phyloP scores from a whole-genome alignment of 1,284 basidiomycete species.

The Ustilago xerochloae region DNA sequence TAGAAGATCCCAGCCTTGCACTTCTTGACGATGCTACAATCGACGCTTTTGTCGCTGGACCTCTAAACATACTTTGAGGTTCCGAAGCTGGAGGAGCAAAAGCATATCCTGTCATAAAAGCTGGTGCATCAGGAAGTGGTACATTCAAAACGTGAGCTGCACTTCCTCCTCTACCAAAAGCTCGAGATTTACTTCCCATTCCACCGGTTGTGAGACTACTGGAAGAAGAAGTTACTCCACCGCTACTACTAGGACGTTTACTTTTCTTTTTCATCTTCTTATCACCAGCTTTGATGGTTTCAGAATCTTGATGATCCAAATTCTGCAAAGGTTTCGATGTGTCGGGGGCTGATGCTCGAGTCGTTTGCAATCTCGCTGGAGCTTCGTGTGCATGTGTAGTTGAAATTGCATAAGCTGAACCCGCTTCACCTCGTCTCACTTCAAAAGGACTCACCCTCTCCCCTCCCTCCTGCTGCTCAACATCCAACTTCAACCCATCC shows the following conservation, averaged over 20 bases:
- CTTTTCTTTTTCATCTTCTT: conserved; percentile 24
- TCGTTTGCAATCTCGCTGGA: conserved; percentile 39
- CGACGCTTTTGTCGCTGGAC: conserved; percentile 16
- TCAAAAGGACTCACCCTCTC: not conserved
- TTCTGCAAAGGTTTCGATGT: not conserved
- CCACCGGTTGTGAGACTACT: not conserved
- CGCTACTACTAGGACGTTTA: conserved; percentile 34
- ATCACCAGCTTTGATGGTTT: not conserved
- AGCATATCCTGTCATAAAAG: conserved; percentile 25
- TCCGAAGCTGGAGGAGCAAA: conserved; percentile 17
- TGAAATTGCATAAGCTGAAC: conserved; percentile 13
- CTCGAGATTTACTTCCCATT: not conserved
- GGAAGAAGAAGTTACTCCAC: conserved; percentile 7
- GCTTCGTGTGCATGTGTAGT: conserved; percentile 38
- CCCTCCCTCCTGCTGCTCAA: not conserved
- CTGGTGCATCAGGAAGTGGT: conserved; percentile 19
- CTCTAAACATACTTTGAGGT: conserved; percentile 6
- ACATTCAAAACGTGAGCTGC: not conserved
- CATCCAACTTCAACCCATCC: conserved; percentile 6
- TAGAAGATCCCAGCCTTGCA: conserved; percentile 1
- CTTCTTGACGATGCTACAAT: conserved; percentile 13
- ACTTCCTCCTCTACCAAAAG: conserved; percentile 19
- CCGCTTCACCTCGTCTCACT: not conserved
- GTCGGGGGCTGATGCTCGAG: conserved; percentile 16
- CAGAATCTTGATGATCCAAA: not conserved